Conservation (phyloP, 257 asterid species). For the Thymus quinquecostatus region DNA sequence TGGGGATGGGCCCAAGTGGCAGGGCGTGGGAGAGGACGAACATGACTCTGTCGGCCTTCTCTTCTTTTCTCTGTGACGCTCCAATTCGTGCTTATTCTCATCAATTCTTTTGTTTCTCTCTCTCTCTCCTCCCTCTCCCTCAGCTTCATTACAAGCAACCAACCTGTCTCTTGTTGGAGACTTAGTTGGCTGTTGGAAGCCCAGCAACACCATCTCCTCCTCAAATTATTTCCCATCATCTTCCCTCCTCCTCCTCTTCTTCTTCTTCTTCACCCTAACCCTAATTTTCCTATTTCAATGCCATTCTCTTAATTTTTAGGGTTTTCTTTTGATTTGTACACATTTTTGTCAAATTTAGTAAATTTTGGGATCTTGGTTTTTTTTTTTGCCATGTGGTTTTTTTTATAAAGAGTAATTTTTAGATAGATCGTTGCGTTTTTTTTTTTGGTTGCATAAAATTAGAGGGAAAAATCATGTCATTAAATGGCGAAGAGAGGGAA, state of each 20-base stretch:
- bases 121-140: slow-evolving; percentile 17
- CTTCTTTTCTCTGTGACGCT: slow-evolving; percentile 28
- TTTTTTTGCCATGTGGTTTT: too few species aligned
- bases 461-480: slow-evolving; percentile 31
- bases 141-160: slow-evolving; percentile 94
- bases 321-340: too few species aligned
- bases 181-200: slow-evolving; percentile 46
- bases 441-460: not conserved
- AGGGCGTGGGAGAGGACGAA: slow-evolving; percentile 99
- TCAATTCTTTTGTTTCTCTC: slow-evolving; percentile 13
- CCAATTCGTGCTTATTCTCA: not conserved
- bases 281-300: too few species aligned
- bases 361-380: too few species aligned
- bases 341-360: too few species aligned
- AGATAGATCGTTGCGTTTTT: too few species aligned
- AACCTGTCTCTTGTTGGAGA: slow-evolving; percentile 92
- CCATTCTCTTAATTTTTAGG: too few species aligned
- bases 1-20: slow-evolving; percentile 88
- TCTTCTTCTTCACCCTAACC: not conserved
- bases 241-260: not conserved
- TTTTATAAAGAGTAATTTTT: too few species aligned
- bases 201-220: slow-evolving; percentile 52
- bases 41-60: slow-evolving; percentile 97
- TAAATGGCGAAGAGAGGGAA: slow-evolving; percentile 53
- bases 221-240: too few species aligned